A percentile compares a stretch with the other conserved stretches of the same genome.
Conservation (phyloP, 495 filamentous ascomycete species). For the Annulohypoxylon nitens region DNA sequence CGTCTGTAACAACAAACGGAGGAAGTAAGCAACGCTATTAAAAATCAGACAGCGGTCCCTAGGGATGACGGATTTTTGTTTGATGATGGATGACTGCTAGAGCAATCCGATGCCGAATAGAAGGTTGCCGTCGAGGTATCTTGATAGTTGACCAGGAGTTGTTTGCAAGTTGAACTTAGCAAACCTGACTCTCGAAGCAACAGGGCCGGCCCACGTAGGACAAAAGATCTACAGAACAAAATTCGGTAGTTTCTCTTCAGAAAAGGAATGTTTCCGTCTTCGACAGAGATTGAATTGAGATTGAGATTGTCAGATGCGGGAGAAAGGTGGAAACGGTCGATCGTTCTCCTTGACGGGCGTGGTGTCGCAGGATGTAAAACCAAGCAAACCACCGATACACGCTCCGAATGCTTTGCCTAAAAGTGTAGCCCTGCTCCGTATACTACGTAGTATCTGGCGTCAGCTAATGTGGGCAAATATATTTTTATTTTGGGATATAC, state of each 20-base stretch:
- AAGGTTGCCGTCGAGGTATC: slow-evolving; percentile 17
- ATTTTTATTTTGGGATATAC: slow-evolving; percentile 10
- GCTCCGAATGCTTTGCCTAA: slow-evolving; percentile 42
- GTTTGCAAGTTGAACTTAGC: slow-evolving; percentile 16
- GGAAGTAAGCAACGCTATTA: slow-evolving; percentile 31
- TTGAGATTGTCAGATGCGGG: slow-evolving; percentile 11
- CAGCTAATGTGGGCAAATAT: slow-evolving; percentile 24
- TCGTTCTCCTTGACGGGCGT: slow-evolving; percentile 46
- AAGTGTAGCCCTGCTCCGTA: slow-evolving; percentile 30
- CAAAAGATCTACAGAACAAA: slow-evolving; percentile 51
- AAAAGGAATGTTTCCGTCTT: slow-evolving; percentile 44
- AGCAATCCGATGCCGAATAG: slow-evolving; percentile 26
- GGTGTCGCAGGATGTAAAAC: slow-evolving; percentile 48
- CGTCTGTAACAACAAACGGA: slow-evolving; percentile 27
- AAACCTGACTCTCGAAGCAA: slow-evolving; percentile 30
- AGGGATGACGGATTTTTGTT: slow-evolving; percentile 4
- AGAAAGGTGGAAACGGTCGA: slow-evolving; percentile 44
- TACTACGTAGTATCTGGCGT: slow-evolving; percentile 31
- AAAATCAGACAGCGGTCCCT: slow-evolving; percentile 28
- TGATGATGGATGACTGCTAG: slow-evolving; percentile 12
- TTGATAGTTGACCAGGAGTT: slow-evolving; percentile 1
- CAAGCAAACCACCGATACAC: slow-evolving; percentile 34
- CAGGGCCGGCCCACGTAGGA: slow-evolving; percentile 40
- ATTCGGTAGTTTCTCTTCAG: slow-evolving; percentile 38
- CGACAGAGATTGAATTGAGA: slow-evolving; percentile 9